A percentile compares a stretch with the other conserved stretches of the same genome.
phyloP scores from a whole-genome alignment of 345 rosid species.

The Anastatica hierochuntica region DNA sequence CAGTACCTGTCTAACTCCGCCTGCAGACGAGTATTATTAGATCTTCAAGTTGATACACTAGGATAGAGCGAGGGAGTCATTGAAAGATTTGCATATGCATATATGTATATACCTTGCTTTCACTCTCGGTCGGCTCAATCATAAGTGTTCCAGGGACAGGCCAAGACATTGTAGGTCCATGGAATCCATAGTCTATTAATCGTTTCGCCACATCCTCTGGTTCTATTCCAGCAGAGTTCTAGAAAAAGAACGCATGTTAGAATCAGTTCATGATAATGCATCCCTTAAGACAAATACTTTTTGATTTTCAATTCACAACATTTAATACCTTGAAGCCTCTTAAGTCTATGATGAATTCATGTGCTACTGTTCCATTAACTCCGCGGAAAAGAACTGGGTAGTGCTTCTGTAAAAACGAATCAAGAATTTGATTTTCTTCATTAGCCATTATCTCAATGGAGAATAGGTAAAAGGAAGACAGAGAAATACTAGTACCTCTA shows the following conservation, averaged over 20 bases:
- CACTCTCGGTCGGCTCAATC: conserved; percentile 99
- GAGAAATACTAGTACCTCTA: conserved; percentile 49
- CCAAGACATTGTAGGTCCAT: conserved; percentile 98
- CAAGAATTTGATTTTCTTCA: not conserved
- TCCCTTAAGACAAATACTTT: not conserved
- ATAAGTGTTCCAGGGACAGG: conserved; percentile 98
- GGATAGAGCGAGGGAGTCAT: not conserved
- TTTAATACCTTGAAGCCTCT: conserved; percentile 75
- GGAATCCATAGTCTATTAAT: conserved; percentile 93
- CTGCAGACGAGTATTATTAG: conserved; percentile 37
- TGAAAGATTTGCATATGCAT: not conserved
- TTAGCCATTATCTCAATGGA: not conserved
- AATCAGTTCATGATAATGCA: not conserved
- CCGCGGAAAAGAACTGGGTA: conserved; percentile 93
- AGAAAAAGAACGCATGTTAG: conserved; percentile 10
- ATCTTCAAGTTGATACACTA: not conserved
- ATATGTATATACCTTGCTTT: conserved; percentile 68
- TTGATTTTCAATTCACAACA: not conserved
- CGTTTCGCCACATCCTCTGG: conserved; percentile 99
- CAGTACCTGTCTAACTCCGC: conserved; percentile 96
- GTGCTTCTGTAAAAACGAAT: conserved; percentile 41
- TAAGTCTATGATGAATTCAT: conserved; percentile 89
- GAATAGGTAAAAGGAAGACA: not conserved
- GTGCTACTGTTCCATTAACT: conserved; percentile 87
- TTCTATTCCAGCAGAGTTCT: conserved; percentile 89